These are phyloP conservation scores for Chlorella sorokiniana DNA, from an alignment of 139 green algal species.

Conservation along the genomic window DNA sequence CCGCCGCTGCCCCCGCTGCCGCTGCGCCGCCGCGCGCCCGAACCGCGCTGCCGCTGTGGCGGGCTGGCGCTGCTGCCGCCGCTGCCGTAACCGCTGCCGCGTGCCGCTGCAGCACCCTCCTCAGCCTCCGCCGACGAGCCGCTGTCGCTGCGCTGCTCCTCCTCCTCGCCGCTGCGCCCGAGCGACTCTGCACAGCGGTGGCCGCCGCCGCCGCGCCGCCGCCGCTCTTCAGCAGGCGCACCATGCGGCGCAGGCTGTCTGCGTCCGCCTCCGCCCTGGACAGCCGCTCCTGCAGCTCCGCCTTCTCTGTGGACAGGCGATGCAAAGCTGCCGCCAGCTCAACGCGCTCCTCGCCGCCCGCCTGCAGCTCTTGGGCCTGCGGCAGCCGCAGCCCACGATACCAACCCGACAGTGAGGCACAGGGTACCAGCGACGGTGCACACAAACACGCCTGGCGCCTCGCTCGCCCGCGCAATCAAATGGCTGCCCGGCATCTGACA, in stretches of 20 bases:
- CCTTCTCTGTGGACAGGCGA: neutral
- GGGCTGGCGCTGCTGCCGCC: neutral
- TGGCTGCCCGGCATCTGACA: no score
- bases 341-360: neutral
- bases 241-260: conserved; percentile 22
- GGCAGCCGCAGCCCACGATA: no score
- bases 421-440: neutral
- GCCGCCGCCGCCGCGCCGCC: conserved; percentile 8
- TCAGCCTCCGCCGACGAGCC: conserved; percentile 13
- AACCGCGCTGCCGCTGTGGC: neutral
- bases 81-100: neutral
- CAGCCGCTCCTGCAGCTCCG: conserved; percentile 8
- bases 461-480: neutral
- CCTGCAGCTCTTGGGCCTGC: neutral
- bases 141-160: conserved; percentile 5
- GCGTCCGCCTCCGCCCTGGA: neutral
- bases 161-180: neutral
- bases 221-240: neutral
- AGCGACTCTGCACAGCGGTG: neutral
- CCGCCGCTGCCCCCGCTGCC: neutral
- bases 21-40: neutral
- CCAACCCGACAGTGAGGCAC: neutral
- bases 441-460: neutral
- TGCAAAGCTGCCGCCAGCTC: neutral
- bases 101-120: neutral